Percentiles rank a stretch among this genome's conserved stretches.
phyloP scores from a whole-genome alignment of 208 protist genomes.

The Naegleria gruberi region DNA sequence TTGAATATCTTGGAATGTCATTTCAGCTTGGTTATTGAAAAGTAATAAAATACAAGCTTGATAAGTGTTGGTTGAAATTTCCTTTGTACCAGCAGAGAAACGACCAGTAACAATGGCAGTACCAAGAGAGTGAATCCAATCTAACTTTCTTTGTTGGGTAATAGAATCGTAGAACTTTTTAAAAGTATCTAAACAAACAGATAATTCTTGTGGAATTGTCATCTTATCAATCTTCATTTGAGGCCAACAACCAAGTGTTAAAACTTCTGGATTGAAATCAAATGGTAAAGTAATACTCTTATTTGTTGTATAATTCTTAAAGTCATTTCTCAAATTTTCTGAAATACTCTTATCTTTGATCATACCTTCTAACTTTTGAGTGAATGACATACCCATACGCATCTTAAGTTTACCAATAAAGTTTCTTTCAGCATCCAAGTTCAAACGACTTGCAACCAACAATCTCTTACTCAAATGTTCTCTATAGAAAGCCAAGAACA shows the following conservation, averaged over 20 bases:
- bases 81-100: conserved; percentile 34
- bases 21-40: conserved; percentile 49
- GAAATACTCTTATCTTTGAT: conserved; percentile 42
- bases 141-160: conserved; percentile 52
- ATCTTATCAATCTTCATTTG: conserved; percentile 37
- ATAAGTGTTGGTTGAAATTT: conserved; percentile 53
- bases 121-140: conserved; percentile 53
- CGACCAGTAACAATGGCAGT: neutral
- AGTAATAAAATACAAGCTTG: conserved; percentile 56
- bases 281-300: neutral
- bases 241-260: conserved; percentile 71
- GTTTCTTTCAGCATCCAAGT: conserved; percentile 58
- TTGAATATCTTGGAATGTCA: conserved; percentile 47
- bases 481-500: conserved; percentile 77
- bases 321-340: neutral
- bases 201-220: conserved; percentile 39
- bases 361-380: conserved; percentile 71
- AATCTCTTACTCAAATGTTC: conserved; percentile 71
- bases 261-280: conserved; percentile 54
- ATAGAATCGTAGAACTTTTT: conserved; percentile 51
- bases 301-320: neutral
- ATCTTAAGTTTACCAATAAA: conserved; percentile 70
- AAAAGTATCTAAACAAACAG: conserved; percentile 49
- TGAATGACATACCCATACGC: conserved; percentile 61
- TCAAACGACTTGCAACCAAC: conserved; percentile 45